Base-by-base conservation (phyloP, 371 early-diverging fungal species). In the Mortierella sp. region DNA sequence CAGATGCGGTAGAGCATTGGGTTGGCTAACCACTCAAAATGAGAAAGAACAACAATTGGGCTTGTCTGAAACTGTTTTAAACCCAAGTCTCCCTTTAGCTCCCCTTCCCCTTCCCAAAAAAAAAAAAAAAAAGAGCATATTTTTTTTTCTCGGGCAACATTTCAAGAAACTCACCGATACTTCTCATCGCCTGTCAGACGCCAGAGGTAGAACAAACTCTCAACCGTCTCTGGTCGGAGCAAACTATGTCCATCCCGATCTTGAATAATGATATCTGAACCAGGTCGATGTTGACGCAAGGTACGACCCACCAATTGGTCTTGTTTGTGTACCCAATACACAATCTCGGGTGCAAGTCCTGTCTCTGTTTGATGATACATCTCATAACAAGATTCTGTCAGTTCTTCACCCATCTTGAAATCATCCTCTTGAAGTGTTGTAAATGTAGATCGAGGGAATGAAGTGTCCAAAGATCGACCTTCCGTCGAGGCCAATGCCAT, bases 141-240 rank as follows among this genome's bases (percentile, higher is more conserved):
- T n/a, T n/a, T n/a, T n/a, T n/a, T n/a, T n/a, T n/a, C n/a, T n/a
- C n/a, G n/a, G n/a, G n/a, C n/a, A 37, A 9, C 37, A 37, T 3
- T 37, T 9, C 37, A 57, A 19, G 12, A n/a, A 14, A 50, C 71
- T 75, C 84, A 88, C 89, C 89, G 84, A 72, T 91, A 95, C 67
- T 87, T 88, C 26, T 81, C 84, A 68, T 97, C 91, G 7, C 93
- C 92, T 12, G 98, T 97, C 26, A 94, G 82, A 48, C 97, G 85
- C 82, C 89, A 96, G 70, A 96, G 57, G 29, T 91, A 77, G 84
- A 97, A 96, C 37, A 98, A 72, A 68, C 92, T 92, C 75, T 98
- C 98, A 18, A 96, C 81, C 0, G 96, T 94, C 75, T 98, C 98
- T 4, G 98, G 98, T 14, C 98, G 85, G 55, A 94, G 77, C 53